Evolutionary conservation across 2,329 filamentous ascomycete species (phyloP), one percentile per base, ranked within the genome.

Genomic region (Colletotrichum tropicicola): DNA sequence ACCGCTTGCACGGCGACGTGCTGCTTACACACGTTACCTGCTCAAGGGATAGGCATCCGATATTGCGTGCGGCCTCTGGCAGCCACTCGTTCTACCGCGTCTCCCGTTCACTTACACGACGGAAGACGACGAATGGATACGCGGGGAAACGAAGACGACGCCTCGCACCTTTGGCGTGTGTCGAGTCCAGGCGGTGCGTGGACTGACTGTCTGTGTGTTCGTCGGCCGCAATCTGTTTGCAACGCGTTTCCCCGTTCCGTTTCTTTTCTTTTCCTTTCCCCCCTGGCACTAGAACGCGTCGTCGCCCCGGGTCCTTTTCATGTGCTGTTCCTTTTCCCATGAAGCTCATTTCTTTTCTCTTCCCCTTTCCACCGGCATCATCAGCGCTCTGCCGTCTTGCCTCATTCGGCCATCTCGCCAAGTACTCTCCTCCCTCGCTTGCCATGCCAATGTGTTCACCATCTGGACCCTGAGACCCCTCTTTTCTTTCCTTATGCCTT

Each of bases 71-170:
- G n/a, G n/a, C n/a, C n/a, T n/a, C n/a, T n/a, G n/a, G n/a, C n/a
- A n/a, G n/a, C n/a, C n/a, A n/a, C 32, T 35, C 32, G 32, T 13
- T 15, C 32, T 35, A 25, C 17, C 35, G 30, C 19, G 25, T 35
- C 35, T 30, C 10, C 15, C 4, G 8, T 15, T 15, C 28, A 52
- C 39, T 25, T 32, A 48, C 30, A 43, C 17, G 23, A 15, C 15
- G 9, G 25, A n/a, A n/a, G n/a, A n/a, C n/a, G n/a, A 15, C 39
- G 45, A 30, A 60, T 60, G 61, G 56, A 64, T 64, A 64, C 55
- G 60, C 47, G 55, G 60, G 60, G 56, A 60, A 64, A 35, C 47
- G 32, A 43, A 47, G 8, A 28, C 30, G 9, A 43, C 56, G 49
- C 49, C 61, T 27, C 37, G 37, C 43, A 21, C 13, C 44, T 9